Percentiles rank a stretch among this genome's conserved stretches.
phyloP scores from a whole-genome alignment of 768 basidiomycete genomes.

The Suillus sp. region DNA sequence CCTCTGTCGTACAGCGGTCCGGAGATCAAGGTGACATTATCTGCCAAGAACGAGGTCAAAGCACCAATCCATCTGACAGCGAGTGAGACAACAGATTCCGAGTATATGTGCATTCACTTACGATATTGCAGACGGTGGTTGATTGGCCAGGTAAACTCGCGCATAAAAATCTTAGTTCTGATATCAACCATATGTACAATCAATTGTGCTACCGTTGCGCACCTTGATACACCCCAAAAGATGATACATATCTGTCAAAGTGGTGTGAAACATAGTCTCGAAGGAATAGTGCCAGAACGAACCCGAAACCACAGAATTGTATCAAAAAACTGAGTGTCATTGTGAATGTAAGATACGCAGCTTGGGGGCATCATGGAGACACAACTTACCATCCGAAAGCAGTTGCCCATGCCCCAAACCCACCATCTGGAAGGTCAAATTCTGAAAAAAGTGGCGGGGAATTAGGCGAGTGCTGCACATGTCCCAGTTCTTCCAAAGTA shows the following conservation, averaged over 20 bases:
- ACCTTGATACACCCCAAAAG: constrained; percentile 39
- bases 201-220: neutral
- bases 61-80: constrained; percentile 37
- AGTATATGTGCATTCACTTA: constrained; percentile 16
- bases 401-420: constrained; percentile 19
- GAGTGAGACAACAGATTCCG: constrained; percentile 28
- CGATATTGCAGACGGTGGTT: constrained; percentile 33
- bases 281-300: neutral
- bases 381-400: constrained; percentile 13
- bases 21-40: constrained; percentile 27
- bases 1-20: constrained; percentile 39
- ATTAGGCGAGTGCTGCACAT: neutral
- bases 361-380: neutral
- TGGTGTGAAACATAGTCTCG: neutral
- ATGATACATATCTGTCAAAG: constrained; percentile 26
- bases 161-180: constrained; percentile 36
- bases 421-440: constrained; percentile 12
- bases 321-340: constrained; percentile 22
- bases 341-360: neutral
- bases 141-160: constrained; percentile 29
- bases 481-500: neutral
- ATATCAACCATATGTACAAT: neutral
- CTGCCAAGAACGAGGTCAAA: constrained; percentile 36
- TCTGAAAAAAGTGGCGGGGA: neutral
- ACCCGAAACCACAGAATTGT: constrained; percentile 34